Percentiles rank a stretch among this genome's conserved stretches.
Evolutionary conservation across 2,329 filamentous ascomycete genomes (phyloP).

Genomic region (Blastomyces parvus): DNA sequence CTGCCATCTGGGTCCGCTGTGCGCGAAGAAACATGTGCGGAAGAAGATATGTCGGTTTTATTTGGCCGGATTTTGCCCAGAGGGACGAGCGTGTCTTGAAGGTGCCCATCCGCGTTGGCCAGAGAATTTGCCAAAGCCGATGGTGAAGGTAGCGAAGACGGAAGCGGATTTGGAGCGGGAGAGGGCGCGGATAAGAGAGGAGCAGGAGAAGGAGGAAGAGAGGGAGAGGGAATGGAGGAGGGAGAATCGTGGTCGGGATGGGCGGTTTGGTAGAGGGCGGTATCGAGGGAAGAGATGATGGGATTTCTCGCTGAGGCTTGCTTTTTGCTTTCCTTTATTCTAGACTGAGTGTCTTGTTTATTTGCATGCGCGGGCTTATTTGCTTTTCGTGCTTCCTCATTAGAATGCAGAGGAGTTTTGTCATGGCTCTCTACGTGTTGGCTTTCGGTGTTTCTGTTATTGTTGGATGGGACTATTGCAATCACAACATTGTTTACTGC

Average conservation of each 20-base stretch:
- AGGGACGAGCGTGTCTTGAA: conserved; percentile 63
- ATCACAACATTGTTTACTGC: neutral
- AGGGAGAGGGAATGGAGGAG: conserved; percentile 45
- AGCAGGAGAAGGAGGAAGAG: conserved; percentile 49
- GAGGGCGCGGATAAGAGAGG: conserved; percentile 46
- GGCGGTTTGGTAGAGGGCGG: conserved; percentile 33
- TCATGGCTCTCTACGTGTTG: neutral
- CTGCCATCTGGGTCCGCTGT: conserved; percentile 79
- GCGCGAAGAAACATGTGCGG: conserved; percentile 80
- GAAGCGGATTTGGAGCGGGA: conserved; percentile 58
- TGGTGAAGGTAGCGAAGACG: conserved; percentile 58
- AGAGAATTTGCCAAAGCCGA: conserved; percentile 53
- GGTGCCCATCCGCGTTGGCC: conserved; percentile 75
- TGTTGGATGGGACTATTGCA: neutral
- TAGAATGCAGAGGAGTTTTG: neutral
- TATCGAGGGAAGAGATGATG: conserved; percentile 39
- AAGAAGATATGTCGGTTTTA: conserved; percentile 75
- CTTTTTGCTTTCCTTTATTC: neutral
- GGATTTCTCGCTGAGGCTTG: neutral
- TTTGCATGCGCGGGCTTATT: neutral
- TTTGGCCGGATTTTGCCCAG: conserved; percentile 87
- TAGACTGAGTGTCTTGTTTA: neutral
- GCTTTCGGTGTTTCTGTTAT: neutral
- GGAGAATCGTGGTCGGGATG: conserved; percentile 43
- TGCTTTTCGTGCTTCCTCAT: neutral